Percentiles rank a stretch among this genome's conserved stretches.
Conservation (phyloP, 2,329 filamentous ascomycete genomes). For the Alternaria sp. region DNA sequence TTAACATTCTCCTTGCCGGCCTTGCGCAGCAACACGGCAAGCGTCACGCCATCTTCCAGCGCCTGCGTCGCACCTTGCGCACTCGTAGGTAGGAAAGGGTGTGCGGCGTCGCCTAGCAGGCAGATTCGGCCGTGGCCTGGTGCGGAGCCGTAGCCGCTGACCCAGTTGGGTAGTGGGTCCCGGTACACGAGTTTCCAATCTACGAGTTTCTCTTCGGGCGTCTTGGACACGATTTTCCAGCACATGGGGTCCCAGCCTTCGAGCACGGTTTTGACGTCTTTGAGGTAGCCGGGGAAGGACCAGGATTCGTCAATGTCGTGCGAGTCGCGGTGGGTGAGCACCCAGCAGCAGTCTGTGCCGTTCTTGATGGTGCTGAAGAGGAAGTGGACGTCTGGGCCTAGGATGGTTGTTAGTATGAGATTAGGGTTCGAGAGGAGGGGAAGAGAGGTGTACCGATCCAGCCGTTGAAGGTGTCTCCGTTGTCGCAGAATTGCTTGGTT, state of each 20-base stretch:
- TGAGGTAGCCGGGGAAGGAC: conserved; percentile 47
- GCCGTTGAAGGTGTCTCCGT: conserved; percentile 50
- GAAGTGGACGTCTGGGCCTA: conserved; percentile 51
- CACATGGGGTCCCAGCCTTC: conserved; percentile 48
- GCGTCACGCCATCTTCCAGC: conserved; percentile 58
- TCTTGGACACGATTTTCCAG: conserved; percentile 48
- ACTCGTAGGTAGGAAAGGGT: conserved; percentile 64
- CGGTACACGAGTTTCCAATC: conserved; percentile 66
- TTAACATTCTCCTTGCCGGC: conserved; percentile 43
- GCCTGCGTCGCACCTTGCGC: conserved; percentile 65
- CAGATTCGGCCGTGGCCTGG: conserved; percentile 55
- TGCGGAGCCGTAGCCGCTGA: conserved; percentile 56
- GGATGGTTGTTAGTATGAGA: not conserved
- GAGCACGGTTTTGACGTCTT: conserved; percentile 45
- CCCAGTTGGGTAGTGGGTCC: conserved; percentile 63
- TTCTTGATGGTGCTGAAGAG: conserved; percentile 50
- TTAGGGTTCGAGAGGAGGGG: not conserved
- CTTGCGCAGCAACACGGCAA: conserved; percentile 38
- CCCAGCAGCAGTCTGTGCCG: conserved; percentile 50
- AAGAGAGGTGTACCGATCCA: conserved; percentile 42
- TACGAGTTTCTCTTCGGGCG: conserved; percentile 51
- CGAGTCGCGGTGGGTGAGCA: conserved; percentile 48
- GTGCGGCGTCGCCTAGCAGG: conserved; percentile 63
- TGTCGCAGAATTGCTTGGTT: conserved; percentile 49
- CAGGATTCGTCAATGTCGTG: conserved; percentile 49